These are phyloP conservation scores for Fagus crenata DNA, from an alignment of 306 rosid species.

Conservation along the genomic window DNA sequence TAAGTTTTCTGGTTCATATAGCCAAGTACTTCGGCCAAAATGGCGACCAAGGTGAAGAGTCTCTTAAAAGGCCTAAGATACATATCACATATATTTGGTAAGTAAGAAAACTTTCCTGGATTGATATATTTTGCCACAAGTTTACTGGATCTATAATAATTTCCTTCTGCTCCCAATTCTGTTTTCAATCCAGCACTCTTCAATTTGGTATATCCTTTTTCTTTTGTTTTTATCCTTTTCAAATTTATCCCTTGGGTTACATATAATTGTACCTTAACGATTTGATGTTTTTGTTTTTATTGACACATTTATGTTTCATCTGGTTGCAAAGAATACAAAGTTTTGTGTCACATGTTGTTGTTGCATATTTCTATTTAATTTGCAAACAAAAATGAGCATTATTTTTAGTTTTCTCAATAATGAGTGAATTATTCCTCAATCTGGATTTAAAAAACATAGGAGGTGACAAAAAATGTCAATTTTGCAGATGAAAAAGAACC, in stretches of 20 bases:
- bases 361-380: background rate
- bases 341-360: background rate
- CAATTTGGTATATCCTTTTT: background rate
- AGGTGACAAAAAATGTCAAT: background rate
- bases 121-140: background rate
- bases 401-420: background rate
- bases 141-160: background rate
- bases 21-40: slow-evolving; percentile 21
- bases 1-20: slow-evolving; percentile 25
- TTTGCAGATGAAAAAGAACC: slow-evolving; percentile 76
- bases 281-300: background rate
- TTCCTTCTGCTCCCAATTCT: background rate
- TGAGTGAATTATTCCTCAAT: background rate
- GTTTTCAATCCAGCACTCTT: background rate
- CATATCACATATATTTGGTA: slow-evolving; percentile 90
- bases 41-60: slow-evolving; percentile 67
- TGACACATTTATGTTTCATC: background rate
- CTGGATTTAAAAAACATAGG: background rate
- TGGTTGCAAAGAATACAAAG: background rate
- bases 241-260: background rate
- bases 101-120: slow-evolving; percentile 8
- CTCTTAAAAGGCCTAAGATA: slow-evolving; percentile 77
- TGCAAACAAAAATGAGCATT: background rate
- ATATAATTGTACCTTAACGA: background rate
- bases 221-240: background rate